These are phyloP conservation scores for Naegleria fowleri DNA, from an alignment of 208 protist genomes.

Conservation along the genomic window DNA sequence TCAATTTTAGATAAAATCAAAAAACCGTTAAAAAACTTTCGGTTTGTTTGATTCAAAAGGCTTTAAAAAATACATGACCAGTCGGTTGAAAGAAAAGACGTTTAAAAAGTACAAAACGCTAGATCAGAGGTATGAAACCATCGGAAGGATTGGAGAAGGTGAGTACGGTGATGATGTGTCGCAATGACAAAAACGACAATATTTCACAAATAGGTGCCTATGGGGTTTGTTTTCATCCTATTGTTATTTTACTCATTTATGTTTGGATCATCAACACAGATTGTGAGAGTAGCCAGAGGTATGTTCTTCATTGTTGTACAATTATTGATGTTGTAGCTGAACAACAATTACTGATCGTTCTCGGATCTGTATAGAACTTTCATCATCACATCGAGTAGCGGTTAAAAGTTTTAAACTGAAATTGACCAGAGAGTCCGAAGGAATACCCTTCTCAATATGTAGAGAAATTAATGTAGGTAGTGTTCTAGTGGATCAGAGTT, in stretches of 20 bases:
- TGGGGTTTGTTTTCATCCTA: background rate
- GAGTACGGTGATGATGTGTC: background rate
- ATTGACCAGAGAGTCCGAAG: slow-evolving; percentile 3
- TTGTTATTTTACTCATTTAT: background rate
- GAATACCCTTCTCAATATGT: background rate
- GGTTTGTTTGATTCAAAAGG: background rate
- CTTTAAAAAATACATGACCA: background rate
- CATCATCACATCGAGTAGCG: background rate
- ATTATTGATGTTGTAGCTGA: too few relatives aligned
- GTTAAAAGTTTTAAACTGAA: slow-evolving; percentile 16
- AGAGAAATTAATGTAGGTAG: slow-evolving; percentile 22
- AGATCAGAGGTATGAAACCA: background rate
- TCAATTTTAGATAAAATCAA: too few relatives aligned
- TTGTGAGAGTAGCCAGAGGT: background rate
- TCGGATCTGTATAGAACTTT: background rate
- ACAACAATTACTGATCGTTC: too few relatives aligned
- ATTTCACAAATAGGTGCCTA: background rate
- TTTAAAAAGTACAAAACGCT: background rate
- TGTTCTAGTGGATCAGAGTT: background rate
- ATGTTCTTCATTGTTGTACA: background rate
- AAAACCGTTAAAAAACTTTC: background rate
- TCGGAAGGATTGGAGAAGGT: slow-evolving; percentile 22
- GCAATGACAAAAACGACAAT: background rate
- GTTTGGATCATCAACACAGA: background rate
- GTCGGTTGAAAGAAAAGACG: background rate